Conservation (phyloP, 257 asterid species). For the Ligustrum vulgare region DNA sequence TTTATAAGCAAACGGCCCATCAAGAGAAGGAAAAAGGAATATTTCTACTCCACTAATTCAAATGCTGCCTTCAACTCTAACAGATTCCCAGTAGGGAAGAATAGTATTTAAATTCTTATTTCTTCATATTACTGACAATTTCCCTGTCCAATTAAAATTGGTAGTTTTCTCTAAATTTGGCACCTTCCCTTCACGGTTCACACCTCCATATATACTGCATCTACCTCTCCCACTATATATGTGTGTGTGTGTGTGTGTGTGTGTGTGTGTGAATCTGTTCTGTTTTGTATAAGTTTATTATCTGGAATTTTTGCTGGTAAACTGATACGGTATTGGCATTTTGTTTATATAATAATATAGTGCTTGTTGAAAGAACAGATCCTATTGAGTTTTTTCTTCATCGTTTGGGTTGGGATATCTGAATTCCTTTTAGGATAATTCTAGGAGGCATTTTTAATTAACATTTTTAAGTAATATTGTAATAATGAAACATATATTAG, state of each 20-base stretch:
- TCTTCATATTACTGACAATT: too few species aligned
- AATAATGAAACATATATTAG: too few species aligned
- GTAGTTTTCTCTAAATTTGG: constrained; percentile 19
- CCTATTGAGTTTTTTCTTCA: constrained; percentile 8
- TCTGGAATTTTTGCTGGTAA: constrained; percentile 26
- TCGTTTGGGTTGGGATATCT: constrained; percentile 15
- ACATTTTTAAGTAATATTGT: too few species aligned
- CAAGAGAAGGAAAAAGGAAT: too few species aligned
- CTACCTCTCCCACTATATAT: constrained; percentile 12
- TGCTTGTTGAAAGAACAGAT: constrained; percentile 22
- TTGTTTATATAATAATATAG: neutral
- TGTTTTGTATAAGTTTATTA: constrained; percentile 15
- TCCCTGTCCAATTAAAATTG: too few species aligned
- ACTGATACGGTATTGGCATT: constrained; percentile 25
- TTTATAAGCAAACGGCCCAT: too few species aligned
- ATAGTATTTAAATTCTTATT: too few species aligned
- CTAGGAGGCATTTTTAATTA: too few species aligned
- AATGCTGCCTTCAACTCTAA: too few species aligned
- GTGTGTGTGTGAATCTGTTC: neutral
- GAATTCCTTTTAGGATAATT: neutral
- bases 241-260: too few species aligned
- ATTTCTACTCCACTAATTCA: too few species aligned
- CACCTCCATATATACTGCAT: constrained; percentile 42
- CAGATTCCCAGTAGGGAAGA: too few species aligned
- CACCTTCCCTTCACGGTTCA: constrained; percentile 33